Evolutionary conservation across 2,329 filamentous ascomycete genomes (phyloP), one percentile per base, ranked within the genome.

Genomic region (Penicillium sp.): DNA sequence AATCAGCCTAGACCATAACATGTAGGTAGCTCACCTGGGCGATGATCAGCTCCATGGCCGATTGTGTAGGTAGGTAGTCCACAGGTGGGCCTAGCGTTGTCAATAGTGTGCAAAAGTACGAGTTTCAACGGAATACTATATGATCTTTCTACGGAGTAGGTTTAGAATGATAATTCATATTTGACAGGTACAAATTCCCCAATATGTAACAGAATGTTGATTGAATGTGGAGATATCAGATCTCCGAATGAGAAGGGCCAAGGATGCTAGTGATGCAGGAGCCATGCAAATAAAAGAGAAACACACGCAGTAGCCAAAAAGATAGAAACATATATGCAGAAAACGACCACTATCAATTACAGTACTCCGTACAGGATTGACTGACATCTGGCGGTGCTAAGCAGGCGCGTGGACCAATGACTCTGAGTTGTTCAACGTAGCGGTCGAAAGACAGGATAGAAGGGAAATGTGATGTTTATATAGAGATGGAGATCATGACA

Each of bases 401-500:
- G 35, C 41, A n/a, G 16, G 30, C 47, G 35, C 41, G 39, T 30
- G 40, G 33, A 41, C 30, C 22, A 25, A 30, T 42, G 13, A 31
- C 45, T 43, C 25, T 18, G 19, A 18, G 9, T 30, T 31, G 13
- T 19, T 11, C 6, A 7, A 13, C 10, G 16, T 31, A 41, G 11
- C 22, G 10, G 35, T 30, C 3, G 44, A 47, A 34, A 16, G 49
- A 36, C 37, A 52, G 41, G 33, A 36, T 16, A 50, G 36, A 22
- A 22, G 19, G 6, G 6, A 22, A 22, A 22, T 22, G 6, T 3
- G 22, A 7, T 6, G 22, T 25, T 25, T 34, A 29, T 42, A 44
- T 41, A 40, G 49, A 46, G 47, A 55, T 58, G 49, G 44, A 47
- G 49, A 56, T 58, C 57, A 54, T 60, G 46, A 53, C 9, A 46